These are phyloP conservation scores for Balakata baccata DNA, from an alignment of 345 rosid species.

Conservation along the genomic window DNA sequence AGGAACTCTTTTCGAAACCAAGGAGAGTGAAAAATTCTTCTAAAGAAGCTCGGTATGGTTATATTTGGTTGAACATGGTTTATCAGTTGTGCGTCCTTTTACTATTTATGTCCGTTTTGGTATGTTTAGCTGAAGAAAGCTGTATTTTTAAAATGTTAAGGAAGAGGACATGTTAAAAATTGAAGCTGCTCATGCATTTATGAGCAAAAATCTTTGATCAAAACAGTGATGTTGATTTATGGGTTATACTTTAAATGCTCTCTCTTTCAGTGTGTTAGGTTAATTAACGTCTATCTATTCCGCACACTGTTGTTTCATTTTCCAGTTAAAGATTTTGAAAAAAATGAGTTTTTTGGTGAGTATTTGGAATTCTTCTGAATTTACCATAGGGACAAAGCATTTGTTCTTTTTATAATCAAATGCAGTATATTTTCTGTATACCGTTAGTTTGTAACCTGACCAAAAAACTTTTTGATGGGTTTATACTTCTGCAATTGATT, in stretches of 20 bases:
- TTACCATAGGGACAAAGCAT: neutral
- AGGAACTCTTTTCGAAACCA: constrained; percentile 47
- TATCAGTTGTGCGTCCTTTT: neutral
- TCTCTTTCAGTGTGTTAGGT: neutral
- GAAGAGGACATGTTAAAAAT: neutral
- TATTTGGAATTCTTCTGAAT: neutral
- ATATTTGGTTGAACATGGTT: neutral
- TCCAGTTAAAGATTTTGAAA: neutral
- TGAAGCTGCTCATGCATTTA: neutral
- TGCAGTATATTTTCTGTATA: neutral
- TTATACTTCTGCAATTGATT: neutral
- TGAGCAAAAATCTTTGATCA: neutral
- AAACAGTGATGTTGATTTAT: neutral
- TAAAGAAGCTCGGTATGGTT: constrained; percentile 34
- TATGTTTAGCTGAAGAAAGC: neutral
- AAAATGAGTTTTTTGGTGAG: constrained; percentile 2
- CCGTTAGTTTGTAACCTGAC: neutral
- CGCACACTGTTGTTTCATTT: neutral
- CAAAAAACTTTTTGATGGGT: neutral
- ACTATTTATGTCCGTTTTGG: neutral
- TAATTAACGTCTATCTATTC: neutral
- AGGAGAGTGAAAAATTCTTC: constrained; percentile 26
- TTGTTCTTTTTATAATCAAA: neutral
- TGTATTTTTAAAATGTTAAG: neutral
- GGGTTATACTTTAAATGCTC: neutral